Evolutionary conservation across 2,329 filamentous ascomycete species (phyloP), one percentile per base, ranked within the genome.

Genomic region (Xylariaceae sp.): DNA sequence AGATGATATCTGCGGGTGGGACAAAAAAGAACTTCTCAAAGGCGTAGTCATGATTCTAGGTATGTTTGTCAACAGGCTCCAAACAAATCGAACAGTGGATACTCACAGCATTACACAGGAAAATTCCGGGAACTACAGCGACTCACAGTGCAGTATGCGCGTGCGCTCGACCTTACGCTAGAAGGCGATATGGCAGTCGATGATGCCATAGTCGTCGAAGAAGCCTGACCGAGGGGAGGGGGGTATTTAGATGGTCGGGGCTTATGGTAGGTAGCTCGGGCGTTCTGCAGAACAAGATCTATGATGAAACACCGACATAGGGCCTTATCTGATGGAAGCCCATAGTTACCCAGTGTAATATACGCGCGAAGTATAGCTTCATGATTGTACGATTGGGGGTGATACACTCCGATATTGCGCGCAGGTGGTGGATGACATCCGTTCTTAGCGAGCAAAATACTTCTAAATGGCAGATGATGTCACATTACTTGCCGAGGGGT

Each of bases 81-180:
- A 45, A 40, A 40, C 8, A 37, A 52, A 50, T 40, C n/a, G 37
- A 19, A 32, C 19, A 29, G 35, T 50, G 39, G 47, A 53, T 53
- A 57, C 72, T 78, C 2, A 62, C 53, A 46, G 42, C 19, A 56
- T 54, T 45, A 34, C 53, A 40, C 63, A 95, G 91, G 90, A 56
- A 97, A 97, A 84, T 92, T 94, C 72, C 86, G 94, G 54, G 95
- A 97, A 68, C 77, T 99, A 32, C 94, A 99, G 71, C 82, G 94
- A 30, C 81, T 96, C 42, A 96, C 90, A n/a, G 89, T 96, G 30
- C 92, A 95, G 59, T 97, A 97, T 70, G 92, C 92, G 9, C 84
- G 89, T 60, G 76, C 91, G n/a, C 76, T 95, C 27, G 88, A 87
- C 53, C 75, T 89, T 39, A 78, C 76, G 5, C 62, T 76, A 4